A percentile compares a stretch with the other conserved stretches of the same genome.
These are phyloP conservation scores for Pseudocercospora vitis DNA, from an alignment of 2,329 filamentous ascomycete genomes.

Conservation along the genomic window DNA sequence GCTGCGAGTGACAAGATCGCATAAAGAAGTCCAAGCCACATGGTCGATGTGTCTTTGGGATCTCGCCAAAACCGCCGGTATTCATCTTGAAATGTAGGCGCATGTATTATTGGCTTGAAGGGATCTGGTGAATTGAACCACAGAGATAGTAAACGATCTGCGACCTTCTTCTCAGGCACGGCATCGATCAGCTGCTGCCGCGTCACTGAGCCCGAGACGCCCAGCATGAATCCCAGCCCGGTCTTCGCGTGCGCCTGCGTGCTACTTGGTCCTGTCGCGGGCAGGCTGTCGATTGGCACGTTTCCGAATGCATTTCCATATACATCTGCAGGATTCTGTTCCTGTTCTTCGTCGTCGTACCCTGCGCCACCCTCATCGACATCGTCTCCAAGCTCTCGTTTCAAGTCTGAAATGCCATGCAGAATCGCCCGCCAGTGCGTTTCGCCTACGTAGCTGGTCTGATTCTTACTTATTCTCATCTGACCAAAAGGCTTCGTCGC, in stretches of 20 bases:
- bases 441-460: constrained; percentile 78
- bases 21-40: constrained; percentile 52
- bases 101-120: constrained; percentile 62
- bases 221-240: constrained; percentile 33
- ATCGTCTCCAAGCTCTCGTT: constrained; percentile 35
- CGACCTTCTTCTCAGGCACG: constrained; percentile 36
- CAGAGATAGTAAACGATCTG: constrained; percentile 35
- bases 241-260: constrained; percentile 10
- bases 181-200: constrained; percentile 36
- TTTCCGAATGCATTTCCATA: constrained; percentile 21
- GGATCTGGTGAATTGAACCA: constrained; percentile 41
- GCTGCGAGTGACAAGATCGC: constrained; percentile 48
- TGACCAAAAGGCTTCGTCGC: constrained; percentile 74
- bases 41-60: constrained; percentile 40
- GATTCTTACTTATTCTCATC: constrained; percentile 73
- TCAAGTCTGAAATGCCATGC: constrained; percentile 54
- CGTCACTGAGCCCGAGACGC: constrained; percentile 23
- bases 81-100: constrained; percentile 41
- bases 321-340: background rate
- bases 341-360: background rate
- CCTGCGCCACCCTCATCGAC: constrained; percentile 21
- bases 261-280: background rate
- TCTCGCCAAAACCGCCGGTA: constrained; percentile 50
- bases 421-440: constrained; percentile 81
- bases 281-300: constrained; percentile 10